These are phyloP conservation scores for Tanacetum coccineum DNA, from an alignment of 129 eudicot genomes.

Conservation along the genomic window DNA sequence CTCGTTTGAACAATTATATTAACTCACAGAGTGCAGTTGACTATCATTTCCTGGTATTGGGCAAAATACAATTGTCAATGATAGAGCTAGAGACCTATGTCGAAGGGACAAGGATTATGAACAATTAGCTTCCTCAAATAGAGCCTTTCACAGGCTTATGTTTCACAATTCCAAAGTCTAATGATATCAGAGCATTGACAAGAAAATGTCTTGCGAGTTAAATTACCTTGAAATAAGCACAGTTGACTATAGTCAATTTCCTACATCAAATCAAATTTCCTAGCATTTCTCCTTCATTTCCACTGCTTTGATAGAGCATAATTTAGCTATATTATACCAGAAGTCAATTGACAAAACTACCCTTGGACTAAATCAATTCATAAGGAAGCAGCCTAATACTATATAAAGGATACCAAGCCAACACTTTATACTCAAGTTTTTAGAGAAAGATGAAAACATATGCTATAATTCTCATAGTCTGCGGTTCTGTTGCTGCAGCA, in stretches of 20 bases:
- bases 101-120: too few relatives aligned
- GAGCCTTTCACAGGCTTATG: neutral
- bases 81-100: too few relatives aligned
- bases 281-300: conserved; percentile 16
- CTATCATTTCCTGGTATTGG: too few relatives aligned
- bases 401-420: conserved; percentile 12
- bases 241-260: conserved; percentile 18
- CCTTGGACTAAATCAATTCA: neutral
- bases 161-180: neutral
- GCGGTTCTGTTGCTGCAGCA: conserved; percentile 32
- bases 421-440: neutral
- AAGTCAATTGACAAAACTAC: conserved; percentile 21
- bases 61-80: too few relatives aligned
- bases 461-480: conserved; percentile 28
- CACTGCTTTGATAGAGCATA: conserved; percentile 15
- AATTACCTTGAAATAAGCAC: neutral
- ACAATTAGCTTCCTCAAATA: too few relatives aligned
- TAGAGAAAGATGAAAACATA: conserved; percentile 27
- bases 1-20: too few relatives aligned
- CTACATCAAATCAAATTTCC: conserved; percentile 3
- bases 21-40: too few relatives aligned
- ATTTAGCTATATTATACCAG: neutral
- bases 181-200: neutral
- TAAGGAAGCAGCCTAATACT: conserved; percentile 8
- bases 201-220: neutral